Evolutionary conservation across 2,329 filamentous ascomycete genomes (phyloP), one percentile per base, ranked within the genome.

Genomic region (Trichophyton mentagrophytes): DNA sequence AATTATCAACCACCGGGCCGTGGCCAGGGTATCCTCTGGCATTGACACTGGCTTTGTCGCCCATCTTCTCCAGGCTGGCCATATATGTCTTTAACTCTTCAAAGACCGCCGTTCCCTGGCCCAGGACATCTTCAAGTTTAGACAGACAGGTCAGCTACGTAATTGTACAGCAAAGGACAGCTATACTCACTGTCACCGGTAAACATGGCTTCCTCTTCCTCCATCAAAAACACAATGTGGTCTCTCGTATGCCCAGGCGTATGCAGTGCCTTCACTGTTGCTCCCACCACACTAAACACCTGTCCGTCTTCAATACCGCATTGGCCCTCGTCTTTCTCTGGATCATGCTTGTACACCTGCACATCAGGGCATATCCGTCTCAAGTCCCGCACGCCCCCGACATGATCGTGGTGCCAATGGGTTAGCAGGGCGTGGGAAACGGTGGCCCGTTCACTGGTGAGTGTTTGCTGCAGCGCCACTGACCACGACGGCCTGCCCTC

Each of bases 351-450:
- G 74, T 85, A 83, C 44, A 93, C 73, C 22, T 76, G 77, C 5
- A 81, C 84, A 17, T 79, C 70, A 0, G 88, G 86, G n/a, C 79
- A 88, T 25, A 86, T 70, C 13, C 75, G 72, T 17, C 85, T 76
- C 0, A 96, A 77, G 67, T 95, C 85, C 2, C 76, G 71, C 25
- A 96, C 81, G 6, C 93, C 93, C 25, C 85, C 83, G 5, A 85
- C 81, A 70, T 99, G 93, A 69, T 99, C 93, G 47, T 77, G 82
- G 70, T 99, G 93, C 90, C 91, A 95, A 72, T 99, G 93, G 0
- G 91, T 95, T 57, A 99, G 78, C 22, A 99, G 78, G 0, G 85
- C 85, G 17, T 79, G 77, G n/a, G 83, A 78, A 25, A 97, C 77
- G 0, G 78, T 81, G 20, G 87, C 86, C 25, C 85, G 80, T 70